Conservation (phyloP, 106 monocot species). For the Platanthera guangdongensis region DNA sequence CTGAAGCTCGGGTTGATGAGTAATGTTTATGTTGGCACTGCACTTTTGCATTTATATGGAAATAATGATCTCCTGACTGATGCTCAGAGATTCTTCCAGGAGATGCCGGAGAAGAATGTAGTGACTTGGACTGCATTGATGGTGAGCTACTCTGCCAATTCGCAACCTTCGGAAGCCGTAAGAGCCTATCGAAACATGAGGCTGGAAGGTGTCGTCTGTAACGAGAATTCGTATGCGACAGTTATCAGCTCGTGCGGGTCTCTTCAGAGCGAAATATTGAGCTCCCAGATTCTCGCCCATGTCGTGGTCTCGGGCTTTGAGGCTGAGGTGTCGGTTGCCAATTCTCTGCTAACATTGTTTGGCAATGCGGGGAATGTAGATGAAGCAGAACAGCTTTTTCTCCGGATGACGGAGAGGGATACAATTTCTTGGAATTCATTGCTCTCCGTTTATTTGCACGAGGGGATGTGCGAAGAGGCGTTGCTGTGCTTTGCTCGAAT, state of each 20-base stretch:
- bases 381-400: constrained; percentile 48
- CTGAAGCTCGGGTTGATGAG: constrained; percentile 38
- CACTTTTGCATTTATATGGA: constrained; percentile 75
- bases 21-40: constrained; percentile 68
- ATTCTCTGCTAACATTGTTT: constrained; percentile 62
- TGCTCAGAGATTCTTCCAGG: constrained; percentile 40
- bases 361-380: constrained; percentile 36
- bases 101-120: constrained; percentile 70
- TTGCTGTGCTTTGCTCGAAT: constrained; percentile 50
- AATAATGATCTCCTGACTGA: constrained; percentile 24
- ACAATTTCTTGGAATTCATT: constrained; percentile 86
- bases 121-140: constrained; percentile 93
- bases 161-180: constrained; percentile 35
- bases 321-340: constrained; percentile 54
- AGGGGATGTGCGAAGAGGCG: constrained; percentile 38
- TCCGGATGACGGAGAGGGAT: constrained; percentile 39
- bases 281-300: constrained; percentile 57
- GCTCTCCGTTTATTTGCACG: constrained; percentile 51
- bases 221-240: constrained; percentile 61
- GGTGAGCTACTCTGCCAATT: constrained; percentile 44
- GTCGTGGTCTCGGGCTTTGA: constrained; percentile 52
- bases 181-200: constrained; percentile 56
- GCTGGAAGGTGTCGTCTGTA: constrained; percentile 48
- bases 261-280: constrained; percentile 37
- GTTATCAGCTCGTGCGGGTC: constrained; percentile 52